Evolutionary conservation across 2,329 filamentous ascomycete species (phyloP).

Genomic region (Dichotomopilus funicola): DNA sequence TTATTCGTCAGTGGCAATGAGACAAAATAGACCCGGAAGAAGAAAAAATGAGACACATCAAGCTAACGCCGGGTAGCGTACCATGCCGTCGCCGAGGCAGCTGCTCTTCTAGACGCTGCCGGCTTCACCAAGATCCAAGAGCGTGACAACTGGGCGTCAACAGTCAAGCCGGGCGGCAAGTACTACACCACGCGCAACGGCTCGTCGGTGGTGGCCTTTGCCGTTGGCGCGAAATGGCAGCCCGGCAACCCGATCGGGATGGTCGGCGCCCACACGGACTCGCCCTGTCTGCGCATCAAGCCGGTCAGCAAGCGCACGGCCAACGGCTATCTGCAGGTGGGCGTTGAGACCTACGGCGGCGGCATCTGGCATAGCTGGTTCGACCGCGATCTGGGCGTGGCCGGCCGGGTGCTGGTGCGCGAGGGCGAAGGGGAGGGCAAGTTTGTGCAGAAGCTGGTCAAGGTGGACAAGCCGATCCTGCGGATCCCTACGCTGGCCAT

Average conservation of each 20-base stretch:
- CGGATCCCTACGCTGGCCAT: conserved; percentile 91
- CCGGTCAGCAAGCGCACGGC: conserved; percentile 84
- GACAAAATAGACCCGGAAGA: neutral
- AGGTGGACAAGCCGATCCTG: conserved; percentile 83
- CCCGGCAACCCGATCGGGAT: conserved; percentile 87
- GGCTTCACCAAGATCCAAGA: conserved; percentile 88
- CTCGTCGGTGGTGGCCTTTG: conserved; percentile 88
- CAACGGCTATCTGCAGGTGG: conserved; percentile 86
- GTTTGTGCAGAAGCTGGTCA: conserved; percentile 78
- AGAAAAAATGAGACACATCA: neutral
- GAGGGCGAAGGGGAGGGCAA: conserved; percentile 59
- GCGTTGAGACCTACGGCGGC: conserved; percentile 93
- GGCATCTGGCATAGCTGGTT: conserved; percentile 99
- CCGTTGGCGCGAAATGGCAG: conserved; percentile 83
- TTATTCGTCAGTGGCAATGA: too few species aligned
- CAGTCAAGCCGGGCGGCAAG: conserved; percentile 78
- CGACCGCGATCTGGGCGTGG: conserved; percentile 85
- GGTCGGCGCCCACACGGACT: conserved; percentile 95
- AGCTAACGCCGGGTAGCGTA: conserved; percentile 56
- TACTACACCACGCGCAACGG: conserved; percentile 94
- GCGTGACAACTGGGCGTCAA: conserved; percentile 78
- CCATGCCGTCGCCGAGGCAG: conserved; percentile 80
- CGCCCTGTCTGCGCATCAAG: conserved; percentile 85
- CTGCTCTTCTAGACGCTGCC: conserved; percentile 67
- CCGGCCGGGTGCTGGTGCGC: conserved; percentile 78